Base-by-base conservation (phyloP, 2,329 filamentous ascomycete species). In the Metarhizium guizhouense region DNA sequence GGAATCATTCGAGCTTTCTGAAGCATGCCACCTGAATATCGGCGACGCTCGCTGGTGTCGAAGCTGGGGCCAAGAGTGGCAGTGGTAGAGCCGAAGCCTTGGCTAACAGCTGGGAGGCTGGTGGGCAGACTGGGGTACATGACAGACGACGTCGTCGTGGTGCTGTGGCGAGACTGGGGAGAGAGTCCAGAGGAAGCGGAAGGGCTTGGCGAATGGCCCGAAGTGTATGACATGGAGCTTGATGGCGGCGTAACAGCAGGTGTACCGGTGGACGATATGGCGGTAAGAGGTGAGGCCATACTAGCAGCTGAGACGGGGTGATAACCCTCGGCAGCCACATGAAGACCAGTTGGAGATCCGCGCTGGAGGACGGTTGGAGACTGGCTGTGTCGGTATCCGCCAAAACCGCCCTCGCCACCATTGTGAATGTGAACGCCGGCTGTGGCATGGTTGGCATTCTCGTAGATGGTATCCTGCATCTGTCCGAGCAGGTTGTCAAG, bases 401-500 rank as follows among this genome's bases (percentile, higher is more conserved):
- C 78, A 54, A 81, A 75, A 40, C 77, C 68, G 64, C 87, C 85
- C 67, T 90, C 86, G 57, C 84, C 86, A 51, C 85, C 85, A 51
- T 86, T 82, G 52, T 88, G 84, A 59, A 91, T 84, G 63, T 88
- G 87, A 57, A 95, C 82, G 56, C 89, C 88, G 47, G 87, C 86
- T 2, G 90, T 89, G 36, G 90, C 86, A 52, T 91, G 86, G 64
- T 85, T 89, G 55, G 91, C 86, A 70, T 87, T 95, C 74, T 97
- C 94, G 68, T 97, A 97, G 51, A 97, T 90, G 49, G 93, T 96
- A 61, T 87, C 86, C 73, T 96, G 92, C 79, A 97, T 93, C 73
- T 96, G 90, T 73, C 96, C 91, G 55, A 99, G 82, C 70, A 97
- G 89, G 67, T 91, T 88, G 70, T 97, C 94, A 66, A 97, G 92